Conservation (phyloP, 2,329 filamentous ascomycete species). For the Lecanicillium sp. region DNA sequence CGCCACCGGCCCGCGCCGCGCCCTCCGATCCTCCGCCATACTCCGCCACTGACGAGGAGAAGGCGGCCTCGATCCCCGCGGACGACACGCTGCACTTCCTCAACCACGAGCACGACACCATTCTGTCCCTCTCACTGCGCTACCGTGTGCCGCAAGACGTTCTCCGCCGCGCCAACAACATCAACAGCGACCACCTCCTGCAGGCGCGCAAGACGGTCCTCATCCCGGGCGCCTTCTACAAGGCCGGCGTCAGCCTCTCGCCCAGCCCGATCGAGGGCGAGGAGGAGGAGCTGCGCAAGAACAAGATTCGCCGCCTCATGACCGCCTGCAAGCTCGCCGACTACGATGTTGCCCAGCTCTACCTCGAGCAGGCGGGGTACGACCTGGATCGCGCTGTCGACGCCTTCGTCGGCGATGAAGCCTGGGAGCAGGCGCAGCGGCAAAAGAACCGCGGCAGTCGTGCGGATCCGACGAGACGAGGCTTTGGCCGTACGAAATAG, state of each 20-base stretch:
- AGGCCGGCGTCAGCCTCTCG: slow-evolving; percentile 59
- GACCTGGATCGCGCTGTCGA: slow-evolving; percentile 59
- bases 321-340: slow-evolving; percentile 69
- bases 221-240: slow-evolving; percentile 66
- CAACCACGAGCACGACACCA: slow-evolving; percentile 60
- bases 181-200: slow-evolving; percentile 66
- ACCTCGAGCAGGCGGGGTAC: slow-evolving; percentile 64
- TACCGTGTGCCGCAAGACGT: slow-evolving; percentile 62
- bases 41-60: not conserved
- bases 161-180: slow-evolving; percentile 60
- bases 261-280: slow-evolving; percentile 67
- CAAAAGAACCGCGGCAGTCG: slow-evolving; percentile 20
- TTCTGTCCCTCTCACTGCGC: slow-evolving; percentile 62
- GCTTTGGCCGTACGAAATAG: not conserved
- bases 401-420: slow-evolving; percentile 63
- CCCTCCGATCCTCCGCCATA: not conserved
- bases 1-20: not conserved
- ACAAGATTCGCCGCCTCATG: slow-evolving; percentile 71
- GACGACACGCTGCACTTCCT: slow-evolving; percentile 71
- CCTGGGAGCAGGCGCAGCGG: slow-evolving; percentile 69
- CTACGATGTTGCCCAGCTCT: slow-evolving; percentile 69
- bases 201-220: slow-evolving; percentile 62
- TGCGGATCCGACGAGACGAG: not conserved
- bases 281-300: slow-evolving; percentile 65
- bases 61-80: slow-evolving; percentile 30